A percentile compares a stretch with the other conserved stretches of the same genome.
Evolutionary conservation across 257 asterid species (phyloP).

Genomic region (Rubia yunnanensis): DNA sequence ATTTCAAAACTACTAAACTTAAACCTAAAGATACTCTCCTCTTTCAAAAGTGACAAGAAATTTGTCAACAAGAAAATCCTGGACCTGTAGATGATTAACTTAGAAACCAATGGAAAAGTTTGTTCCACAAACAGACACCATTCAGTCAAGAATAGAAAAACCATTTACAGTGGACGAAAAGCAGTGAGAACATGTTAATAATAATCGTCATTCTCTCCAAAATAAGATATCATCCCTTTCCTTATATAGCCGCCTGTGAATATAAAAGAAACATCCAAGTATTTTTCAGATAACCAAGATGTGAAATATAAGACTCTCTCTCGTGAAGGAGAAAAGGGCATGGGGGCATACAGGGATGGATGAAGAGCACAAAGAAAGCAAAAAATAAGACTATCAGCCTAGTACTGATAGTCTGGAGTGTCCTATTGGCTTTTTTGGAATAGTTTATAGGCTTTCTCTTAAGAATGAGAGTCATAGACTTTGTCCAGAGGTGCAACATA

Average conservation of each 20-base stretch:
- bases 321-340: too few species aligned
- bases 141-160: neutral
- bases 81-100: neutral
- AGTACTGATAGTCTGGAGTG: neutral
- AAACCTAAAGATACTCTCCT: neutral
- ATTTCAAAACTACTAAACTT: neutral
- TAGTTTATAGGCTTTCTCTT: neutral
- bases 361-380: neutral
- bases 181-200: neutral
- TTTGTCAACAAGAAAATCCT: neutral
- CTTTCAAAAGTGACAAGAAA: neutral
- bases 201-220: neutral
- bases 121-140: neutral
- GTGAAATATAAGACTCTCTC: neutral
- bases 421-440: neutral
- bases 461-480: neutral
- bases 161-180: neutral
- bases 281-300: neutral
- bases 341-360: neutral
- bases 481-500: neutral
- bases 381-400: neutral
- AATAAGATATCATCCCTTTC: neutral
- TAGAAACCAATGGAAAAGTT: neutral
- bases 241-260: neutral
- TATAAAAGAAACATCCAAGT: neutral